Evolutionary conservation across 495 filamentous ascomycete genomes (phyloP).

Genomic region (Aspergillus carlsbadensis): DNA sequence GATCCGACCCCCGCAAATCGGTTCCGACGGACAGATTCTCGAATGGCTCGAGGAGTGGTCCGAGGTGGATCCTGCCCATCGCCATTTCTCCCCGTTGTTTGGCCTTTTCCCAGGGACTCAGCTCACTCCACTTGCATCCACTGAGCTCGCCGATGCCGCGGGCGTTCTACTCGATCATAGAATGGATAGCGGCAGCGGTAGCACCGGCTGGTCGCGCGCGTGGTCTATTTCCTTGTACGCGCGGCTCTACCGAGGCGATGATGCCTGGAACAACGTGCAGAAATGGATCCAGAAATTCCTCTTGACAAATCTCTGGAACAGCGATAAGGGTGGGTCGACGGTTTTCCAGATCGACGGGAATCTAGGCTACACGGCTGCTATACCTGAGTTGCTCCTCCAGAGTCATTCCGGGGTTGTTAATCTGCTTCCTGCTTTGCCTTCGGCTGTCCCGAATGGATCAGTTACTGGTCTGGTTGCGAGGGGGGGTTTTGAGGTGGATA

Average conservation of each 20-base stretch:
- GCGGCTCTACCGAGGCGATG: conserved; percentile 29
- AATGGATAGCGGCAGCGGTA: conserved; percentile 30
- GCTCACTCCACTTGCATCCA: too few relatives aligned
- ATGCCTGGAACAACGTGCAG: conserved; percentile 21
- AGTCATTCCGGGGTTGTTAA: conserved; percentile 15
- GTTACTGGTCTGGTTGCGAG: conserved; percentile 23
- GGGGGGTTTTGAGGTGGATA: conserved; percentile 11
- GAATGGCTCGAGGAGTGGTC: conserved; percentile 43
- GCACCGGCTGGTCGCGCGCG: conserved; percentile 37
- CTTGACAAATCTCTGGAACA: conserved; percentile 18
- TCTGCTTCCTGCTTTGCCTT: conserved; percentile 27
- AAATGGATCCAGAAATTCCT: conserved; percentile 12
- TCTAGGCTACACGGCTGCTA: conserved; percentile 26
- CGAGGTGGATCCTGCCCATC: conserved; percentile 1
- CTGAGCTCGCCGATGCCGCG: not conserved
- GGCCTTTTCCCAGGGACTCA: too few relatives aligned
- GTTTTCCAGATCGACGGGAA: conserved; percentile 37
- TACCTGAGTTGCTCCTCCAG: conserved; percentile 24
- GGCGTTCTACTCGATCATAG: conserved; percentile 20
- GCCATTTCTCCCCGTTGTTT: too few relatives aligned
- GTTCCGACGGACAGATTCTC: conserved; percentile 33
- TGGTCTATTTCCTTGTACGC: conserved; percentile 39
- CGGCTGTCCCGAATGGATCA: conserved; percentile 16
- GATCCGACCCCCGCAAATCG: conserved; percentile 22
- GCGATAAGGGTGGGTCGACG: conserved; percentile 10